Conservation (phyloP, 352 stramenopile species). For the Plasmopara viticola region DNA sequence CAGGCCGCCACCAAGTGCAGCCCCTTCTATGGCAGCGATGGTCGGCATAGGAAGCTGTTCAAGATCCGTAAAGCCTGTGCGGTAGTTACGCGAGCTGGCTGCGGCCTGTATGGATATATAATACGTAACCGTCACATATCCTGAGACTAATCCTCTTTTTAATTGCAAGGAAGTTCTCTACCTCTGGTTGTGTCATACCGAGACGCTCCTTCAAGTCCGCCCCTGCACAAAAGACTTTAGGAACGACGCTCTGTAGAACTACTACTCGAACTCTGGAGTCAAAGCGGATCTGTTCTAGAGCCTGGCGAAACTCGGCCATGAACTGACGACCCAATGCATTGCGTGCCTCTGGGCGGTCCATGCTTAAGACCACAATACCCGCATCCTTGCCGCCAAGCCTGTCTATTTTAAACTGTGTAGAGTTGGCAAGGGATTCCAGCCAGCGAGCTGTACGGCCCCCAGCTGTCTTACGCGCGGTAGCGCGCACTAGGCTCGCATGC, state of each 20-base stretch:
- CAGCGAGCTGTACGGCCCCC: neutral
- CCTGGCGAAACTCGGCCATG: slow-evolving; percentile 69
- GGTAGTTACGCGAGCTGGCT: slow-evolving; percentile 44
- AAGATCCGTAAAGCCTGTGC: slow-evolving; percentile 79
- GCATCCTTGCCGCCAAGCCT: slow-evolving; percentile 44
- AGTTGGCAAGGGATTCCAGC: slow-evolving; percentile 12
- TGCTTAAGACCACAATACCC: slow-evolving; percentile 71
- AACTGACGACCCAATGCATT: slow-evolving; percentile 80
- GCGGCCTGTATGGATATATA: slow-evolving; percentile 16
- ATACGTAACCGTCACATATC: too few relatives aligned
- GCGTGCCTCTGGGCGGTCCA: slow-evolving; percentile 60
- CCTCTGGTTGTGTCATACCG: slow-evolving; percentile 82
- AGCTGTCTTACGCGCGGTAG: neutral
- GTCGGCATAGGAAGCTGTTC: slow-evolving; percentile 89
- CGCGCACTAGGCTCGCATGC: slow-evolving; percentile 6
- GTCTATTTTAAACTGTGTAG: slow-evolving; percentile 55
- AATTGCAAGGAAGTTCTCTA: slow-evolving; percentile 7
- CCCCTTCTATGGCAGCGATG: slow-evolving; percentile 89
- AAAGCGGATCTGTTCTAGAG: slow-evolving; percentile 58
- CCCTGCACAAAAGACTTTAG: slow-evolving; percentile 86
- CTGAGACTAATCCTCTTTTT: too few relatives aligned
- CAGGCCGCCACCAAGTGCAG: slow-evolving; percentile 86
- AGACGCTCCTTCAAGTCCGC: slow-evolving; percentile 88
- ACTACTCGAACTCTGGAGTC: slow-evolving; percentile 72
- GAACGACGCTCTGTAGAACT: slow-evolving; percentile 65